Conservation (phyloP, 2,329 filamentous ascomycete genomes). For the Botrytis fabae region DNA sequence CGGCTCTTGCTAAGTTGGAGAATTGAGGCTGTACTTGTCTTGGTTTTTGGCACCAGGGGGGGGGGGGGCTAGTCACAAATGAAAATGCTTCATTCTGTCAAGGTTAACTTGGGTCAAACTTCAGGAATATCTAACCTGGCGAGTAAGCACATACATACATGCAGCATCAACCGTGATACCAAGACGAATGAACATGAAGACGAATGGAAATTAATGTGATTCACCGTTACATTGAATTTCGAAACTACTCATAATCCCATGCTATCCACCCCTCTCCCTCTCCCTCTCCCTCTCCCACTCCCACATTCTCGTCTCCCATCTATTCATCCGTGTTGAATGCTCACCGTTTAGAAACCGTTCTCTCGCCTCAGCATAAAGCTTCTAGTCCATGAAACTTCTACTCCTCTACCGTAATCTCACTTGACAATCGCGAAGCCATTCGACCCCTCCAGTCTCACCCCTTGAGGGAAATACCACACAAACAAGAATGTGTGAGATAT, state of each 20-base stretch:
- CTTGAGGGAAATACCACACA: neutral
- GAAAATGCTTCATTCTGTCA: conserved; percentile 5
- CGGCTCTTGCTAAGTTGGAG: neutral
- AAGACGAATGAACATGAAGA: neutral
- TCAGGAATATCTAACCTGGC: neutral
- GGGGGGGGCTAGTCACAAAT: conserved; percentile 9
- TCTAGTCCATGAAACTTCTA: too few relatives aligned
- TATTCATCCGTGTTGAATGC: neutral
- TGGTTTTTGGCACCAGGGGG: neutral
- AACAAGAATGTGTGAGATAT: neutral
- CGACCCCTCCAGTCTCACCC: neutral
- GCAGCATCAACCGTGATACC: neutral
- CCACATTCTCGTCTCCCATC: neutral
- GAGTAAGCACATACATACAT: conserved; percentile 6
- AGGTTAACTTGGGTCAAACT: neutral
- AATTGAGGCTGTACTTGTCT: conserved; percentile 13
- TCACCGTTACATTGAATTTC: conserved; percentile 10
- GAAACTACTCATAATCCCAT: neutral
- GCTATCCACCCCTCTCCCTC: too few relatives aligned
- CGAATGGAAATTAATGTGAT: neutral
- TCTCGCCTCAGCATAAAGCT: neutral
- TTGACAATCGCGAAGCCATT: neutral
- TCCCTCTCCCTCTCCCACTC: too few relatives aligned
- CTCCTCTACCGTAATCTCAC: neutral
- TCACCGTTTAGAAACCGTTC: neutral